A percentile compares a stretch with the other conserved stretches of the same genome.
These are phyloP conservation scores for Debaryomycetaceae sp. DNA, from an alignment of 1,139 yeast species.

Conservation along the genomic window DNA sequence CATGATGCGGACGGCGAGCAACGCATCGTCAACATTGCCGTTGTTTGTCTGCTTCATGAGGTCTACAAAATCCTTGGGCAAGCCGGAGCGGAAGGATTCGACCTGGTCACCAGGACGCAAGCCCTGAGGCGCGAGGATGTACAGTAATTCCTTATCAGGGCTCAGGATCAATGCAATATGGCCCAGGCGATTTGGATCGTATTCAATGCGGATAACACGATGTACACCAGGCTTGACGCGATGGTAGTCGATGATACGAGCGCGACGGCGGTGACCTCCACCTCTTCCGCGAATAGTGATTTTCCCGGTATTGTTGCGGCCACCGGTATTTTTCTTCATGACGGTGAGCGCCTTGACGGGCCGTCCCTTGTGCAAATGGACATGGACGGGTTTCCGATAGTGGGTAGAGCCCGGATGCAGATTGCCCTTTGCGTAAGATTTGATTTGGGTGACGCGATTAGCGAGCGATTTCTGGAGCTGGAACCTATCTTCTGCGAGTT, in stretches of 20 bases:
- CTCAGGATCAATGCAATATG: slow-evolving; percentile 83
- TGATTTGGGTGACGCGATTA: slow-evolving; percentile 60
- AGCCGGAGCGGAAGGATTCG: slow-evolving; percentile 79
- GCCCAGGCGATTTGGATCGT: slow-evolving; percentile 91
- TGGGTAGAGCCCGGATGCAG: slow-evolving; percentile 84
- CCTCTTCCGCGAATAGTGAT: slow-evolving; percentile 93
- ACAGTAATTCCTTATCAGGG: slow-evolving; percentile 49
- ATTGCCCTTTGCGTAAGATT: slow-evolving; percentile 58
- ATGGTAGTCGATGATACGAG: slow-evolving; percentile 69
- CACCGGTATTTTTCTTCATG: slow-evolving; percentile 66
- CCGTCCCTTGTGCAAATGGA: slow-evolving; percentile 76
- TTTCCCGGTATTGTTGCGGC: slow-evolving; percentile 82
- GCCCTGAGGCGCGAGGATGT: slow-evolving; percentile 87
- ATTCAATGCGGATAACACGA: slow-evolving; percentile 78
- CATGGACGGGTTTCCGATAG: slow-evolving; percentile 80
- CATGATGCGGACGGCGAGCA: slow-evolving; percentile 76
- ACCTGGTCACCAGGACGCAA: slow-evolving; percentile 85
- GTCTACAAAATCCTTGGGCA: slow-evolving; percentile 63
- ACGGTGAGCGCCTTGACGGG: slow-evolving; percentile 72
- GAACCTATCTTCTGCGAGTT: slow-evolving; percentile 63
- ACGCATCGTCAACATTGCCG: slow-evolving; percentile 86
- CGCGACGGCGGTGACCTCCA: slow-evolving; percentile 90
- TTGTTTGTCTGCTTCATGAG: slow-evolving; percentile 56
- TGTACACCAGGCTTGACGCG: slow-evolving; percentile 64
- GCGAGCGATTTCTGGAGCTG: slow-evolving; percentile 66